Evolutionary conservation across 805 yeast genomes (phyloP).

Genomic region (Nakazawaea molendinolei): DNA sequence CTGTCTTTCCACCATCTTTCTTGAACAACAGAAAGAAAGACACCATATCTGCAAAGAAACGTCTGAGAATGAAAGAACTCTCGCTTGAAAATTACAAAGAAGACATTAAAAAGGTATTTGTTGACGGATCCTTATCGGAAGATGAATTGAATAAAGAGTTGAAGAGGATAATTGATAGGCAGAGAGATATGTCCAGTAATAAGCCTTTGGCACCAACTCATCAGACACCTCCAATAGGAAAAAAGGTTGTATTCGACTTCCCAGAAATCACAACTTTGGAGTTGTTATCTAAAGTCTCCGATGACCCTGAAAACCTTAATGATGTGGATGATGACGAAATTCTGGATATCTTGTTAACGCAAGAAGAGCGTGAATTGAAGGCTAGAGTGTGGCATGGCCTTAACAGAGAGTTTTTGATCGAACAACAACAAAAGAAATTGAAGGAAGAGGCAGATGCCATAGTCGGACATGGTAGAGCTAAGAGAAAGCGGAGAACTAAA

Average conservation of each 20-base stretch:
- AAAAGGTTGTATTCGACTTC: constrained; percentile 5
- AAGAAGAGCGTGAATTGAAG: constrained; percentile 66
- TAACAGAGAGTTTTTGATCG: constrained; percentile 78
- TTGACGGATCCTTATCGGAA: constrained; percentile 39
- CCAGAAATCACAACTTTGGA: constrained; percentile 34
- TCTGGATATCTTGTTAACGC: constrained; percentile 49
- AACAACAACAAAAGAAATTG: constrained; percentile 77
- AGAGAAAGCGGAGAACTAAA: constrained; percentile 34
- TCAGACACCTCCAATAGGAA: constrained; percentile 8
- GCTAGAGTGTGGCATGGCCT: constrained; percentile 86
- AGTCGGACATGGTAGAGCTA: constrained; percentile 64
- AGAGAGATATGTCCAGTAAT: constrained; percentile 12
- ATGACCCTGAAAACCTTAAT: constrained; percentile 55
- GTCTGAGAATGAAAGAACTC: constrained; percentile 20
- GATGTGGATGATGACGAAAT: constrained; percentile 86
- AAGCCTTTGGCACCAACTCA: too few relatives aligned
- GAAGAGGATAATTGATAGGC: constrained; percentile 23
- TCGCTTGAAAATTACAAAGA: constrained; percentile 16
- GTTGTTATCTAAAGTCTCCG: constrained; percentile 44
- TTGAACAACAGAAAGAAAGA: constrained; percentile 52
- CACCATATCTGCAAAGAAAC: constrained; percentile 27
- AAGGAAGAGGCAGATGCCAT: constrained; percentile 82
- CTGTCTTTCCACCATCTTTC: constrained; percentile 81
- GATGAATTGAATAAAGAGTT: constrained; percentile 32
- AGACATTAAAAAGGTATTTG: constrained; percentile 31